These are phyloP conservation scores for Medicago arabica DNA, from an alignment of 306 rosid genomes.

Conservation along the genomic window DNA sequence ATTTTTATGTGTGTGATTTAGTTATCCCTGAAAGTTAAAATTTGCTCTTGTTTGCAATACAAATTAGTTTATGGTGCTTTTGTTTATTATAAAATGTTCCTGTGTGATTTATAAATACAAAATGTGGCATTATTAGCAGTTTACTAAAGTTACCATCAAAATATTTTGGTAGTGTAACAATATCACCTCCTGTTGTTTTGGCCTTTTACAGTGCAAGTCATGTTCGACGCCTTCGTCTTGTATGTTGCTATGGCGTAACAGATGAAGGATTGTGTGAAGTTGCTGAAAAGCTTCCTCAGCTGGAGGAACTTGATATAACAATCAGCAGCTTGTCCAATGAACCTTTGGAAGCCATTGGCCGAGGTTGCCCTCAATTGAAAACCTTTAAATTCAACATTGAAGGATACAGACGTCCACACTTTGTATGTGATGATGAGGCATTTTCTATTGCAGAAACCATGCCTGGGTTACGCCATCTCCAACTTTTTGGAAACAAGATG, in stretches of 20 bases:
- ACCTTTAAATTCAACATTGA: constrained; percentile 52
- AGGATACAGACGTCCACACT: constrained; percentile 9
- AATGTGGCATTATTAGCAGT: constrained; percentile 10
- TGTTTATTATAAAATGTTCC: constrained; percentile 18
- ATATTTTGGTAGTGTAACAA: constrained; percentile 21
- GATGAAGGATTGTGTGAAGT: constrained; percentile 54
- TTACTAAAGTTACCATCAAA: background rate
- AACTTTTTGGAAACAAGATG: constrained; percentile 64
- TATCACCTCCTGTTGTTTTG: constrained; percentile 1
- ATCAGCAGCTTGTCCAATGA: constrained; percentile 35
- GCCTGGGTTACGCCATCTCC: constrained; percentile 60
- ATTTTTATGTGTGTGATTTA: background rate
- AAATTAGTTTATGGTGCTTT: constrained; percentile 29
- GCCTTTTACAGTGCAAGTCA: constrained; percentile 54
- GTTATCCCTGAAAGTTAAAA: background rate
- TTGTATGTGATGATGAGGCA: constrained; percentile 51
- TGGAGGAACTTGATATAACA: constrained; percentile 71
- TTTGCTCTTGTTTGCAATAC: background rate
- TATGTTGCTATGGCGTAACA: constrained; percentile 49
- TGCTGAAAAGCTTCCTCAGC: constrained; percentile 51
- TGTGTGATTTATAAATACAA: background rate
- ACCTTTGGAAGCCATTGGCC: constrained; percentile 60
- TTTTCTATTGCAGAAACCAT: constrained; percentile 54
- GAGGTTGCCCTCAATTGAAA: constrained; percentile 55
- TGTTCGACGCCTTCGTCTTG: constrained; percentile 54